Base-by-base conservation (phyloP, 257 asterid genomes). In the Parsonsia alboflavescens region DNA sequence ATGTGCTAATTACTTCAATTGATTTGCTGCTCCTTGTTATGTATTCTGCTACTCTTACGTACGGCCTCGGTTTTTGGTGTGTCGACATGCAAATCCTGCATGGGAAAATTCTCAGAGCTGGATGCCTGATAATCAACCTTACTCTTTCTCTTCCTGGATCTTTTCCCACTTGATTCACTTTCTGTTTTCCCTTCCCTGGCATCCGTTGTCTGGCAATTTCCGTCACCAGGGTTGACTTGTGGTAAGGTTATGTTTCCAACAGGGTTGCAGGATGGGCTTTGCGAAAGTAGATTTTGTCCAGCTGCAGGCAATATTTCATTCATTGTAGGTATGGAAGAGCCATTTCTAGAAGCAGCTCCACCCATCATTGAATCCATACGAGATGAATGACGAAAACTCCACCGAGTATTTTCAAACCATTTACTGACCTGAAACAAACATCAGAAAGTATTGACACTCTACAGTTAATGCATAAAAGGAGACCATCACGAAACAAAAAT, bases 381-480 rank as follows among this genome's bases (percentile, higher is more conserved):
- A 75, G 90, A 75, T 70, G 89, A 81, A 82, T 92, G 96, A 76
- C 86, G 80, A 75, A 39, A 82, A 80, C 95, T 86, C 96, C 96
- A 92, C 16, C 99, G 96, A 65, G 97, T 84, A 85, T 95, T 93
- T 56, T 83, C 94, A 69, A 95, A 94, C 99, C 99, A 95, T 82
- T 88, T 92, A 70, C 73, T 9, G 36, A 95, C 93, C 99, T 92
- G 89, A 58, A 16, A 17, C 59, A 72, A 22, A 44, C 53, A 76
- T 49, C 10, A 48, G 57, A 62, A 71, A 36, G 30, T 30, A 48
- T 30, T 52, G n/a, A 59, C 24, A 33, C 39, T 33, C 39, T 1
- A 33, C 2, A 68, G 10, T 24, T 41, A 63, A 8, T 17, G 41
- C 16, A 33, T 19, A 7, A 46, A 12, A 46, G 74, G 24, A 50